Evolutionary conservation across 2,329 filamentous ascomycete species (phyloP).

Genomic region (Fusarium pininemorale): DNA sequence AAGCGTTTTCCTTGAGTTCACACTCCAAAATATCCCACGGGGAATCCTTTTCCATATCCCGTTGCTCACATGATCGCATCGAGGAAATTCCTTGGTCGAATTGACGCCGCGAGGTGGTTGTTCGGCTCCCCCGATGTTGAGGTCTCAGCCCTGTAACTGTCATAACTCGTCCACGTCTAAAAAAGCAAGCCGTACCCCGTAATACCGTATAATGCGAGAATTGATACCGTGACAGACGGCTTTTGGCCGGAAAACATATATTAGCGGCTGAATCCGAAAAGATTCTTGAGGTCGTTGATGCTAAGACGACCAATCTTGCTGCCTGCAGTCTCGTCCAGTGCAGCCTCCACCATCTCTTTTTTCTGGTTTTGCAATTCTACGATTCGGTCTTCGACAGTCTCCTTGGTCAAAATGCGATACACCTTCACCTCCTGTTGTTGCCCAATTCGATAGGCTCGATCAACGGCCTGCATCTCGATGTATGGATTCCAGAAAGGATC

Average conservation of each 20-base stretch:
- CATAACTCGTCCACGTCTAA: constrained; percentile 9
- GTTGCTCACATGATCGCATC: neutral
- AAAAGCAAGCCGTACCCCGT: neutral
- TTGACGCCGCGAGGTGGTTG: neutral
- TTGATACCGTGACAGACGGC: neutral
- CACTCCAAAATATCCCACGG: neutral
- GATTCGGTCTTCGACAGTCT: constrained; percentile 90
- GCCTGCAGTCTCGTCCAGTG: constrained; percentile 79
- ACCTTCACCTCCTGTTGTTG: constrained; percentile 79
- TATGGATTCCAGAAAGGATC: constrained; percentile 97
- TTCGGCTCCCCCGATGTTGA: neutral
- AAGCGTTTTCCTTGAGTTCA: neutral
- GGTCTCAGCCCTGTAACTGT: neutral
- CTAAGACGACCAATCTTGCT: constrained; percentile 73
- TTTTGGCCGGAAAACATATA: neutral
- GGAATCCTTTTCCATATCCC: constrained; percentile 4
- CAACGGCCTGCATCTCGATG: constrained; percentile 91
- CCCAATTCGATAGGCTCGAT: constrained; percentile 88
- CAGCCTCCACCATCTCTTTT: constrained; percentile 77
- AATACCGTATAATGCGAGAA: neutral
- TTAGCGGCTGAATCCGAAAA: constrained; percentile 59
- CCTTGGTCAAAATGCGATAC: constrained; percentile 78
- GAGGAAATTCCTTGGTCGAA: neutral
- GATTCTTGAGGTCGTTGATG: constrained; percentile 71
- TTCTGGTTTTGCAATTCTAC: constrained; percentile 81